Percentiles rank a stretch among this genome's conserved stretches.
These are phyloP conservation scores for Amphirosellinia nigrospora DNA, from an alignment of 495 filamentous ascomycete species.

Conservation along the genomic window DNA sequence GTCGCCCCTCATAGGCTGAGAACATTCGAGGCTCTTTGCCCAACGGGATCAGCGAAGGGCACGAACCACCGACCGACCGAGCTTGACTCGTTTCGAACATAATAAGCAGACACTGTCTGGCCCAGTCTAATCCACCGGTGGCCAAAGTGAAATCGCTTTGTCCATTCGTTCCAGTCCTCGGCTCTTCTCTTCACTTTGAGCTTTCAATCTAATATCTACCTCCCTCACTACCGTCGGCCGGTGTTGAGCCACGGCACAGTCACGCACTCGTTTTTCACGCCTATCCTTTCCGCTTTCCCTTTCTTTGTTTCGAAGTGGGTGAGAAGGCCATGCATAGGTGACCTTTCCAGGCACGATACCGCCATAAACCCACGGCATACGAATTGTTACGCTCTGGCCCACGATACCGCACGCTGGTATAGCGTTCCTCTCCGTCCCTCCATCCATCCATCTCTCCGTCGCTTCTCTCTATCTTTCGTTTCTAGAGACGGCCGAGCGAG, in stretches of 20 bases:
- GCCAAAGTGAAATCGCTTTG: slow-evolving; percentile 6
- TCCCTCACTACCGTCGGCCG: slow-evolving; percentile 7
- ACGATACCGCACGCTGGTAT: not conserved
- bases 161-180: not conserved
- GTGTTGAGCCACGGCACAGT: slow-evolving; percentile 15
- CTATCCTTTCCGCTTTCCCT: not conserved
- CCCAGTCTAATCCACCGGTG: not conserved
- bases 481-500: slow-evolving; percentile 1
- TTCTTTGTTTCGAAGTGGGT: not conserved
- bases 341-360: not conserved
- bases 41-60: not conserved
- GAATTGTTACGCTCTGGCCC: not conserved
- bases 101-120: not conserved
- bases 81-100: slow-evolving; percentile 11
- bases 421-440: not conserved
- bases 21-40: slow-evolving; percentile 1
- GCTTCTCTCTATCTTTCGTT: not conserved
- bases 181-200: not conserved
- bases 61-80: not conserved
- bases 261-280: slow-evolving; percentile 8
- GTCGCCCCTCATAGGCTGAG: slow-evolving; percentile 1
- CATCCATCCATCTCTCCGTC: not conserved
- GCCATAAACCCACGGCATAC: not conserved
- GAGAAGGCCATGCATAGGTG: not conserved
- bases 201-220: not conserved